Evolutionary conservation across 306 rosid genomes (phyloP), one percentile per base, ranked within the genome.

Genomic region (Mimosa pudica): DNA sequence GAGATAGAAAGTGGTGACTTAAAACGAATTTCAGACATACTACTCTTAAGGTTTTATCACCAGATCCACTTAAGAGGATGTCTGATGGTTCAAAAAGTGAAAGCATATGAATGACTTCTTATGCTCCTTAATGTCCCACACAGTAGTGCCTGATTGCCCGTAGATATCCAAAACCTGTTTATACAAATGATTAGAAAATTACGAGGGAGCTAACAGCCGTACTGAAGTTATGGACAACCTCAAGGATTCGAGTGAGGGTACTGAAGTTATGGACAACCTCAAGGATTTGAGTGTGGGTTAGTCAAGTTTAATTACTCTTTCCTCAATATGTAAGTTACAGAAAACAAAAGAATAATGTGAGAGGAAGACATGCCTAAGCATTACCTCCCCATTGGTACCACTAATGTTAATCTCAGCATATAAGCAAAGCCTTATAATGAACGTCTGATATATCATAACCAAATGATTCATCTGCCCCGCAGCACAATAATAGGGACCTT

Each of bases 11-110:
- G 44, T 52, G 70, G 49, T 61, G 76, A 66, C 49, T 67, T 10
- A 76, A 55, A 68, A 69, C 57, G 35, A 77, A 78, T 54, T 79
- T 76, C 24, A 63, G 78, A 30, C 74, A 54, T 92, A 92, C 30
- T 24, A 24, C 97, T 91, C 94, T 85, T n/a, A 90, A 88, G 78
- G 93, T 92, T 92, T 87, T 90, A 83, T 92, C 97, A 3, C 77
- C 60, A 7, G 97, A 92, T 71, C 94, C 97, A 32, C 97, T 92
- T 80, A 92, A 71, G 75, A 92, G 97, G 82, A 88, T 76, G 73
- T 92, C 94, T 51, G 87, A 86, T 32, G 85, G 77, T 82, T 85
- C 93, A 48, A 76, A 63, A 70, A 88, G 91, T 12, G 97, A 82
- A 82, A 90, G 55, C 97, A 88, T 45, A 94, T 88, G 58, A 90